These are phyloP conservation scores for Syncephalastrum monosporum DNA, from an alignment of 371 early-diverging fungal genomes.

Conservation along the genomic window DNA sequence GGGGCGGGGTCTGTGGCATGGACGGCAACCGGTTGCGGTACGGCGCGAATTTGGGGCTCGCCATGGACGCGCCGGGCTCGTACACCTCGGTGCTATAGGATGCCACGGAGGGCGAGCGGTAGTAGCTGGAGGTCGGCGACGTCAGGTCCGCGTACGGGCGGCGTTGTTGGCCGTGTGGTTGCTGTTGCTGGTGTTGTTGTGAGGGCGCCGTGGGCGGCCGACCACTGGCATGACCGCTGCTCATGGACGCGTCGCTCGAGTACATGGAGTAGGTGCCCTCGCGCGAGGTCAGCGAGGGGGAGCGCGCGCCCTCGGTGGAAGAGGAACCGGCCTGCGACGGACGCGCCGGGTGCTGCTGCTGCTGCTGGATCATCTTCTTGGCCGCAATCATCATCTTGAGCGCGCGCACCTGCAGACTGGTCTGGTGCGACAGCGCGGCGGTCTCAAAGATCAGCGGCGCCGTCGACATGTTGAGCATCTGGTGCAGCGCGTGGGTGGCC, in stretches of 20 bases:
- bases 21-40: no score
- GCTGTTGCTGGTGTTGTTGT: not conserved
- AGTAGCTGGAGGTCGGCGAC: not conserved
- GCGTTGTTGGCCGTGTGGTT: not conserved
- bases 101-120: not conserved
- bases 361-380: constrained; percentile 32
- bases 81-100: no score
- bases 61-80: no score
- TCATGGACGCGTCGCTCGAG: not conserved
- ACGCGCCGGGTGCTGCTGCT: constrained; percentile 10
- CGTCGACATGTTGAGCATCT: constrained; percentile 54
- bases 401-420: constrained; percentile 53
- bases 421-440: constrained; percentile 50
- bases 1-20: no score
- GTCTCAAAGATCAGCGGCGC: constrained; percentile 61
- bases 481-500: constrained; percentile 51
- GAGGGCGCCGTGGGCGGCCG: not conserved
- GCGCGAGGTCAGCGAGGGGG: constrained; percentile 11
- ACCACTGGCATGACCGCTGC: not conserved
- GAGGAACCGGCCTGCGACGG: not conserved
- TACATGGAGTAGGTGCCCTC: constrained; percentile 29
- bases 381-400: constrained; percentile 49
- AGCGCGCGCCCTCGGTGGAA: no score
- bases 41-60: no score
- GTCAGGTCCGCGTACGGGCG: not conserved